A percentile compares a stretch with the other conserved stretches of the same genome.
phyloP scores from a whole-genome alignment of 202 grass and related monocot species.

The Panicum hallii region DNA sequence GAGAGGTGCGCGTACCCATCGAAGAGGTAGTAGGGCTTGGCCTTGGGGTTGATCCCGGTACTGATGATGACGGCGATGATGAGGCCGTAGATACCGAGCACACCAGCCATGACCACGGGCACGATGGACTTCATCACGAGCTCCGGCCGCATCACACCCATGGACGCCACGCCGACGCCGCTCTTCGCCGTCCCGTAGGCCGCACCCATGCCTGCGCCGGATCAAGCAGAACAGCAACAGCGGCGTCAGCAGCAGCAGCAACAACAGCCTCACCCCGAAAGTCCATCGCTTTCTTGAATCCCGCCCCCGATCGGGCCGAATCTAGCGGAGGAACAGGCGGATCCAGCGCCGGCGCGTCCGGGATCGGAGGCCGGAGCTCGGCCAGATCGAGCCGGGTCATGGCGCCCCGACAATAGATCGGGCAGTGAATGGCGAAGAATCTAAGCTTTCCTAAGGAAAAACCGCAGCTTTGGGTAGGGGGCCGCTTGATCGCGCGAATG shows the following conservation, averaged over 20 bases:
- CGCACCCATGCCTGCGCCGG: conserved; percentile 83
- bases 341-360: background rate
- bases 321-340: background rate
- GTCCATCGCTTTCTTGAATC: background rate
- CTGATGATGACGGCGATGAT: conserved; percentile 99
- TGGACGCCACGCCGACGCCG: conserved; percentile 94
- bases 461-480: background rate
- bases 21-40: conserved; percentile 96
- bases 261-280: background rate
- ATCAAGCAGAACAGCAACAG: background rate
- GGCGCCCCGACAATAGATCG: conserved; percentile 24
- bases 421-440: background rate
- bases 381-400: background rate
- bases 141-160: conserved; percentile 99
- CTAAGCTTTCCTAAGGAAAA: background rate
- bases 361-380: conserved; percentile 18
- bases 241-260: background rate
- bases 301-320: background rate
- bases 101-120: conserved; percentile 98
- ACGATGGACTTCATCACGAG: conserved; percentile 99
- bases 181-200: conserved; percentile 99
- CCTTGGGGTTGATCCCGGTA: conserved; percentile 98
- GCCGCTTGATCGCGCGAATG: background rate
- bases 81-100: conserved; percentile 93
- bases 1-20: conserved; percentile 95